phyloP scores from a whole-genome alignment of 1,284 basidiomycete species.

The Cryptococcus sp. region DNA sequence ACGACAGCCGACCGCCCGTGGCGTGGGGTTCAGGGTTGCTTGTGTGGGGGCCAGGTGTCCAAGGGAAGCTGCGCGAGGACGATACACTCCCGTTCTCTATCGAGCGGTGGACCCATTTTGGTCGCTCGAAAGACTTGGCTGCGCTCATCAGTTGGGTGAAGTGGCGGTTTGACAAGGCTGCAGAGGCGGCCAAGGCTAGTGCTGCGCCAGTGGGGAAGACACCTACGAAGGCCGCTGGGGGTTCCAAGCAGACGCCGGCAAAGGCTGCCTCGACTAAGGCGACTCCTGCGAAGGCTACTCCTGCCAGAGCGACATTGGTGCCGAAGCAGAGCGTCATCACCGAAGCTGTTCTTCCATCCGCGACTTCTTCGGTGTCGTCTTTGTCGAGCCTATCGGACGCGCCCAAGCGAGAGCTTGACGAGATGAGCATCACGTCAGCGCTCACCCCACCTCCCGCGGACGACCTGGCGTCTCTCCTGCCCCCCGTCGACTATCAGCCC shows the following conservation, averaged over 20 bases:
- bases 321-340: slow-evolving; percentile 10
- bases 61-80: background rate
- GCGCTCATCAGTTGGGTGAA: slow-evolving; percentile 28
- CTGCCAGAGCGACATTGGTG: background rate
- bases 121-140: slow-evolving; percentile 17
- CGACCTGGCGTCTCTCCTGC: slow-evolving; percentile 20
- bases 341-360: slow-evolving; percentile 19
- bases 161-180: slow-evolving; percentile 16
- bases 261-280: slow-evolving; percentile 2
- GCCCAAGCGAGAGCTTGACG: background rate
- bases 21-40: slow-evolving; percentile 40
- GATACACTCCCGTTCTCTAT: slow-evolving; percentile 23
- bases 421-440: slow-evolving; percentile 18
- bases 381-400: slow-evolving; percentile 10
- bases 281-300: background rate
- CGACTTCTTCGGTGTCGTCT: slow-evolving; percentile 1
- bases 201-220: slow-evolving; percentile 10
- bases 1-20: slow-evolving; percentile 30
- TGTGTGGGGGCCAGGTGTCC: slow-evolving; percentile 35
- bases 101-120: slow-evolving; percentile 41
- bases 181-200: slow-evolving; percentile 4
- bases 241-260: background rate
- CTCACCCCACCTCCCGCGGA: slow-evolving; percentile 21
- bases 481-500: slow-evolving; percentile 21
- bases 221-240: background rate